Conservation (phyloP, 805 yeast genomes). For the Myxozyma melibiosi region DNA sequence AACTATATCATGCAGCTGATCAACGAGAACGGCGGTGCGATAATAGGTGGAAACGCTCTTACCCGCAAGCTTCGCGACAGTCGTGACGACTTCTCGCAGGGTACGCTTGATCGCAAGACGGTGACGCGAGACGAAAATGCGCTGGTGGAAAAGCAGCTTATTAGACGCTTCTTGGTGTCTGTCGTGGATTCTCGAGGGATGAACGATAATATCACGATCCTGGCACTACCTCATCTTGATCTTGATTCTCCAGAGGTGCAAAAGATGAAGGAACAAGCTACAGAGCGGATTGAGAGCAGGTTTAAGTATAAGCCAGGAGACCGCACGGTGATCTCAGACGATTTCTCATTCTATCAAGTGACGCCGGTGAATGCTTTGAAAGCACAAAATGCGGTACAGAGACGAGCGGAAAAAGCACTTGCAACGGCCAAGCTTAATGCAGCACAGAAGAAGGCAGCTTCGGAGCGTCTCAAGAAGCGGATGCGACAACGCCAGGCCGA, state of each 20-base stretch:
- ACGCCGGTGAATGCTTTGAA: conserved; percentile 7
- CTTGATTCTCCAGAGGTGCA: conserved; percentile 36
- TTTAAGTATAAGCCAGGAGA: not conserved
- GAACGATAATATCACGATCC: conserved; percentile 35
- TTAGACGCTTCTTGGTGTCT: conserved; percentile 38
- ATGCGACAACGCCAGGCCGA: conserved; percentile 10
- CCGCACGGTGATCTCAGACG: conserved; percentile 24
- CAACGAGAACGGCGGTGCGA: conserved; percentile 50
- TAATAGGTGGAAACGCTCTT: conserved; percentile 49
- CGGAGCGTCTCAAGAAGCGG: conserved; percentile 20
- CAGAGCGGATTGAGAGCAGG: not conserved
- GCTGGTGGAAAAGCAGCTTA: conserved; percentile 43
- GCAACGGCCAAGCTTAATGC: conserved; percentile 1
- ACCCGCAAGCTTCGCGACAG: conserved; percentile 47
- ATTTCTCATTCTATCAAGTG: conserved; percentile 27
- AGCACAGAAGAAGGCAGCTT: conserved; percentile 21
- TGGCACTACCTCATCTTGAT: conserved; percentile 38
- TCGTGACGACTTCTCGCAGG: conserved; percentile 40
- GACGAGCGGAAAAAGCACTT: conserved; percentile 25
- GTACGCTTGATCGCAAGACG: conserved; percentile 59
- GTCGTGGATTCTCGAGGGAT: conserved; percentile 34
- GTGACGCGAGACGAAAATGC: conserved; percentile 48
- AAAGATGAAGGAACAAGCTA: conserved; percentile 16
- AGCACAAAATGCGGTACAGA: conserved; percentile 14
- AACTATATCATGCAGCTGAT: conserved; percentile 49